These are phyloP conservation scores for Phytopythium kandeliae DNA, from an alignment of 352 stramenopile genomes.

Conservation along the genomic window DNA sequence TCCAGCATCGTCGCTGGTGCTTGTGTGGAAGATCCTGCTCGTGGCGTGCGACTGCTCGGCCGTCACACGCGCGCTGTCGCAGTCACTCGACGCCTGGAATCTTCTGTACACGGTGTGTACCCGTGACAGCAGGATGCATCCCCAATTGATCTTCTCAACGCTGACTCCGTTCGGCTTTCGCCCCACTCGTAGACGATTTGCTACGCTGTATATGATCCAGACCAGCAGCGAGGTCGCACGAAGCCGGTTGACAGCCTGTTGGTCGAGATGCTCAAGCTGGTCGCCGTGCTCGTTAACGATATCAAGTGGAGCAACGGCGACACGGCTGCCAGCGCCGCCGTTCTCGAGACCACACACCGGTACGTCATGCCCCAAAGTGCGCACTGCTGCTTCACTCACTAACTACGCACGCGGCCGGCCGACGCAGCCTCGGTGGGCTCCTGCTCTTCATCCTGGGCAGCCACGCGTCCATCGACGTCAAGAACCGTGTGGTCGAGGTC, in stretches of 20 bases:
- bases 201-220: conserved; percentile 18
- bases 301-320: conserved; percentile 38
- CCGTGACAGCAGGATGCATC: neutral
- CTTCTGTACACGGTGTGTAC: conserved; percentile 28
- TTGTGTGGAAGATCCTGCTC: conserved; percentile 58
- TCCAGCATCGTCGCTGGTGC: conserved; percentile 31
- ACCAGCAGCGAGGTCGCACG: neutral
- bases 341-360: conserved; percentile 23
- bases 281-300: conserved; percentile 50
- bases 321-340: conserved; percentile 14
- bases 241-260: conserved; percentile 8
- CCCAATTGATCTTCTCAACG: neutral
- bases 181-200: conserved; percentile 30
- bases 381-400: neutral
- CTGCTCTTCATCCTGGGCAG: conserved; percentile 33
- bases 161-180: neutral
- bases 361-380: conserved; percentile 6
- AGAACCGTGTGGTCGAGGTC: conserved; percentile 58
- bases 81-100: conserved; percentile 30
- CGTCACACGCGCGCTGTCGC: conserved; percentile 19
- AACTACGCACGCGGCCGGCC: neutral
- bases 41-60: conserved; percentile 38
- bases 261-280: conserved; percentile 52
- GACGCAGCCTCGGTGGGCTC: conserved; percentile 30
- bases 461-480: conserved; percentile 34